phyloP scores from a whole-genome alignment of 305 asterid species.

The Fraxinus paxiana region DNA sequence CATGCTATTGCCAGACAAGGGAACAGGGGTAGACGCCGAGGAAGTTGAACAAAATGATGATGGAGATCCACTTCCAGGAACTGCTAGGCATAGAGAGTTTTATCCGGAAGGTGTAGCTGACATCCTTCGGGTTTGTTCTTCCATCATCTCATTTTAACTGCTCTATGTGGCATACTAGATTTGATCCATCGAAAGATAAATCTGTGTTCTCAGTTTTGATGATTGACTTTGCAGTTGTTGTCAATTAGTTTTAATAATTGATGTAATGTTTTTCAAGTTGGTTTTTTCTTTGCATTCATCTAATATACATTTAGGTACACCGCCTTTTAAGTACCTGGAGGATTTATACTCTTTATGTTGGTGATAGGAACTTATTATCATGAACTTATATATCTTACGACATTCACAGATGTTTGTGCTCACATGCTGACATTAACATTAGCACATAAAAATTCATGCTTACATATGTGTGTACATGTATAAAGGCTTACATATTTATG shows the following conservation, averaged over 20 bases:
- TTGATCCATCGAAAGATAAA: slow-evolving; percentile 1
- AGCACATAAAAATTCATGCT: background rate
- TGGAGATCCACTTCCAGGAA: slow-evolving; percentile 95
- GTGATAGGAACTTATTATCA: slow-evolving; percentile 2
- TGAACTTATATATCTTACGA: background rate
- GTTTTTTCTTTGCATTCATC: background rate
- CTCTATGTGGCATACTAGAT: background rate
- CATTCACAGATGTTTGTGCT: background rate
- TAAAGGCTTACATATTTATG: background rate
- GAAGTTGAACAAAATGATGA: slow-evolving; percentile 82
- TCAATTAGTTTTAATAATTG: background rate
- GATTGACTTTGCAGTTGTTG: slow-evolving; percentile 1
- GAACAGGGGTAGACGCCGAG: slow-evolving; percentile 63
- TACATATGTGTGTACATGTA: background rate
- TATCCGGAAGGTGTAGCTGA: slow-evolving; percentile 99
- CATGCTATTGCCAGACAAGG: slow-evolving; percentile 98
- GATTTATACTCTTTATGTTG: background rate
- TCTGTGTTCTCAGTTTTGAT: slow-evolving; percentile 7
- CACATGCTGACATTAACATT: background rate
- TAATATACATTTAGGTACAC: background rate
- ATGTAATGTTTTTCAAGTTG: background rate
- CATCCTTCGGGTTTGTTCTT: slow-evolving; percentile 69
- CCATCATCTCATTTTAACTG: slow-evolving; percentile 18
- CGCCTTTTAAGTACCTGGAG: background rate
- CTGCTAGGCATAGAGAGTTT: slow-evolving; percentile 97